Evolutionary conservation across 805 yeast species (phyloP), one percentile per base, ranked within the genome.

Genomic region (Candida michaelii): DNA sequence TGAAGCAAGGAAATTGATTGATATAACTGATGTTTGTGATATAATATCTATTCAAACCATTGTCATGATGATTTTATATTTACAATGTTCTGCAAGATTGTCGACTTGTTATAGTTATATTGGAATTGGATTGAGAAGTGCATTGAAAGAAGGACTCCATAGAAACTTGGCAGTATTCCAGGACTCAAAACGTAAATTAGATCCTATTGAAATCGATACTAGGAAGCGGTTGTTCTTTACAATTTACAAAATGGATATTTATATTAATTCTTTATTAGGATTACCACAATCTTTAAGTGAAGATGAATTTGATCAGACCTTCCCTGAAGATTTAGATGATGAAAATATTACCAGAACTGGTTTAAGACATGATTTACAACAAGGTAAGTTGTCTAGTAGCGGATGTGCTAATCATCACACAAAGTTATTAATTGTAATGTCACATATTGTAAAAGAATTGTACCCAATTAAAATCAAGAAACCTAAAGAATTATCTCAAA

Each of bases 321-420:
- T 88, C 49, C 97, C 97, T 1, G 65, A 76, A 25, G 96, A 89
- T 55, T 66, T 88, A 27, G 96, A 89, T 55, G 97, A 89, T 62
- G 95, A 88, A 53, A 83, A 83, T 55, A 83, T 89, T 43, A 86
- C 93, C 1, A 77, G 79, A 32, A 71, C 68, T n/a, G 82, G 80
- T 1, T 81, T 82, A 49, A 52, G 68, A 14, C 54, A 65, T 54
- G 57, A 80, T 58, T 53, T 63, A 63, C 64, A 77, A 71, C 46
- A 79, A 68, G 58, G 71, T 10, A 69, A 79, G 45, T 62, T 85
- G 19, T 81, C 90, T 8, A 80, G 88, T 10, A 73, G 89, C 14
- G 89, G 82, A 0, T 83, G 89, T 59, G 93, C 95, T 12, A 89
- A 89, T 55, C 83, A 83, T 40, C 97, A 89, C 56, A 89, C 96